Conservation (phyloP, 1,139 yeast species). For the Yamadazyma diddensiae region DNA sequence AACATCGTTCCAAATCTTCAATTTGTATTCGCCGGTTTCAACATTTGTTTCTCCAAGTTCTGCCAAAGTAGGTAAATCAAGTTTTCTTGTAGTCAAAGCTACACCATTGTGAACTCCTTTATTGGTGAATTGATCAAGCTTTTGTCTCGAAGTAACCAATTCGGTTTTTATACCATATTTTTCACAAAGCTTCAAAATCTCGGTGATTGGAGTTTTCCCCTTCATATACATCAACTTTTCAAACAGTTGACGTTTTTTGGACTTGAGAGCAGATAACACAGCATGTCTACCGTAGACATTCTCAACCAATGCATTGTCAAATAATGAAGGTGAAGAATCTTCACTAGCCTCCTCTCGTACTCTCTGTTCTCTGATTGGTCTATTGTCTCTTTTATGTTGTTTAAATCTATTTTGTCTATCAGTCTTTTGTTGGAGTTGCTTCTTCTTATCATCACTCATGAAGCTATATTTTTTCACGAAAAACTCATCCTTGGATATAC, state of each 20-base stretch:
- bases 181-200: conserved; percentile 46
- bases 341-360: conserved; percentile 6
- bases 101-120: conserved; percentile 83
- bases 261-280: conserved; percentile 65
- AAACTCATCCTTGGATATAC: conserved; percentile 40
- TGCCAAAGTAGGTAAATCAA: conserved; percentile 43
- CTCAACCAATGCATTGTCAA: conserved; percentile 52
- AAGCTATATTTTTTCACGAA: conserved; percentile 37
- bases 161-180: conserved; percentile 42
- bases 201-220: conserved; percentile 27
- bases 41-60: conserved; percentile 26
- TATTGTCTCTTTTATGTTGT: conserved; percentile 16
- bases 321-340: conserved; percentile 4
- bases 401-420: conserved; percentile 32
- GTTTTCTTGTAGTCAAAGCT: conserved; percentile 65
- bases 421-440: conserved; percentile 31
- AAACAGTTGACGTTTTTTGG: conserved; percentile 52
- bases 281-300: conserved; percentile 76
- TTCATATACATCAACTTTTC: conserved; percentile 51
- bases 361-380: conserved; percentile 7
- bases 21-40: conserved; percentile 27
- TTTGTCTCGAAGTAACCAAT: conserved; percentile 48
- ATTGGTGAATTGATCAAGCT: conserved; percentile 57
- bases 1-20: conserved; percentile 17
- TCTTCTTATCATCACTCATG: conserved; percentile 25